Percentiles rank a stretch among this genome's conserved stretches.
Conservation (phyloP, 441 rosid species). For the Macaranga tanarius region DNA sequence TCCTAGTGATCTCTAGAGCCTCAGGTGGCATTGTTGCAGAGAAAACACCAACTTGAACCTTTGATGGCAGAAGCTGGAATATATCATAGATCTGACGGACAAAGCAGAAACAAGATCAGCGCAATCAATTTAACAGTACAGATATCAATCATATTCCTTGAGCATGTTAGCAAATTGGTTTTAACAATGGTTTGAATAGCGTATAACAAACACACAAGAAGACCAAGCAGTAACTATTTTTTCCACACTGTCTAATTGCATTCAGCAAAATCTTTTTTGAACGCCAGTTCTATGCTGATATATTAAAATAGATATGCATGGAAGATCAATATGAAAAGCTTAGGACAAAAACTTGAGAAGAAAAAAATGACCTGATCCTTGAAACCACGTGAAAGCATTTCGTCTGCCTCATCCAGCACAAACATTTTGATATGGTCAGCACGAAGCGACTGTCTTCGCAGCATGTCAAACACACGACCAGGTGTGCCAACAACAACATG, state of each 20-base stretch:
- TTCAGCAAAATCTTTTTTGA: no score
- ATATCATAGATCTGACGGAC: slow-evolving; percentile 64
- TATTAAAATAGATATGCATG: no score
- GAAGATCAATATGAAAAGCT: no score
- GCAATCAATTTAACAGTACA: no score
- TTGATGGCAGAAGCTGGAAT: slow-evolving; percentile 71
- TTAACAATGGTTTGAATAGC: no score
- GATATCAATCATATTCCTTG: no score
- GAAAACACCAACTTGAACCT: slow-evolving; percentile 70
- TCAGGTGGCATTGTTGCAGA: slow-evolving; percentile 88
- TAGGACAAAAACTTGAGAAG: neutral
- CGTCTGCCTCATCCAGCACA: slow-evolving; percentile 82
- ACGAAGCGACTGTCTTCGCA: slow-evolving; percentile 69
- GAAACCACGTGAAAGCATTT: slow-evolving; percentile 82
- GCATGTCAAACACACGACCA: slow-evolving; percentile 87
- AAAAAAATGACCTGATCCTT: slow-evolving; percentile 60
- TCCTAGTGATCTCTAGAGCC: slow-evolving; percentile 80
- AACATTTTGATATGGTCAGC: slow-evolving; percentile 73
- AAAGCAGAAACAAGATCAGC: neutral
- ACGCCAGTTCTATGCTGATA: no score
- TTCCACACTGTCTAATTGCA: no score
- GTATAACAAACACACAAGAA: neutral
- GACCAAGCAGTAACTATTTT: neutral
- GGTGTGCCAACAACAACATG: slow-evolving; percentile 89
- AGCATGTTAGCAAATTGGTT: no score